phyloP scores from a whole-genome alignment of 768 basidiomycete genomes.

The Tulasnella sp. region DNA sequence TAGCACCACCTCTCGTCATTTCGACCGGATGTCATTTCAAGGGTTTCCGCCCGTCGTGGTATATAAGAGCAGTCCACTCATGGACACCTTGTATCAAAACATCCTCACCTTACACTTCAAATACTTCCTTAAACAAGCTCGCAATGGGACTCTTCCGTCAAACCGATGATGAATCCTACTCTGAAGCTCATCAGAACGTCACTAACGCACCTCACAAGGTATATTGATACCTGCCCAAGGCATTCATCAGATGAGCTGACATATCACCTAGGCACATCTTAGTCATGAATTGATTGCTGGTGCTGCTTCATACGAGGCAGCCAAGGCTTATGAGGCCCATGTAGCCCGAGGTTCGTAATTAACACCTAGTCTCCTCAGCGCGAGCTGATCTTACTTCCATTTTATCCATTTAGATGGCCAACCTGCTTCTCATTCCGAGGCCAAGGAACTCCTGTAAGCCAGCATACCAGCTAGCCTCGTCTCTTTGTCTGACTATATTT shows the following conservation, averaged over 20 bases:
- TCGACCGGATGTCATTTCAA: too few relatives aligned
- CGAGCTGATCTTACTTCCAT: neutral
- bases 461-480: neutral
- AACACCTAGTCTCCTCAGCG: neutral
- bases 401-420: slow-evolving; percentile 8
- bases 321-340: slow-evolving; percentile 15
- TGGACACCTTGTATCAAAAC: too few relatives aligned
- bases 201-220: slow-evolving; percentile 7
- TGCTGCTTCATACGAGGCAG: slow-evolving; percentile 16
- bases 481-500: neutral
- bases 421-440: slow-evolving; percentile 3
- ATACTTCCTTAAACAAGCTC: too few relatives aligned
- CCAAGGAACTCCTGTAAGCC: slow-evolving; percentile 13
- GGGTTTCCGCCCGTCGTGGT: too few relatives aligned
- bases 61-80: too few relatives aligned
- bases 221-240: neutral
- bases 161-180: slow-evolving; percentile 4
- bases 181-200: neutral
- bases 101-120: too few relatives aligned
- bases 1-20: too few relatives aligned
- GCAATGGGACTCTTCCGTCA: too few relatives aligned
- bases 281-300: slow-evolving; percentile 15
- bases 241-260: neutral
- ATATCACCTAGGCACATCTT: slow-evolving; percentile 5
- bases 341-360: neutral